These are phyloP conservation scores for Acanthochlamys bracteata DNA, from an alignment of 106 monocot species.

Conservation along the genomic window DNA sequence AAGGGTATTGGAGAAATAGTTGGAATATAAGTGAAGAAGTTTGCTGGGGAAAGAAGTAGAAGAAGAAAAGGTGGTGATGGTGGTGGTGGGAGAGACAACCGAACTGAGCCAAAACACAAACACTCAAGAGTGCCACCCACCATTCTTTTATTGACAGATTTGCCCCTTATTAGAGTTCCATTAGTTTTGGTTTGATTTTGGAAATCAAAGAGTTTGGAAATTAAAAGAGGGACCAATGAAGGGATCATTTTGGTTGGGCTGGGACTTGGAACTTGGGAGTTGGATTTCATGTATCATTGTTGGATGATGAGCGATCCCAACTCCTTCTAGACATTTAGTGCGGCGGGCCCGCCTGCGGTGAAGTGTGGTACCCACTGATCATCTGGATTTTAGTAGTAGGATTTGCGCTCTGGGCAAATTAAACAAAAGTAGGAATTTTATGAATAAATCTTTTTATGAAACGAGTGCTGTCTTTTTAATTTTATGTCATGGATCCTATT, in stretches of 20 bases:
- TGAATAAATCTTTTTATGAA: too few species aligned
- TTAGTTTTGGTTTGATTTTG: not conserved
- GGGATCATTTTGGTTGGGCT: not conserved
- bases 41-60: not conserved
- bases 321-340: not conserved
- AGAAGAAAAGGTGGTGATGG: not conserved
- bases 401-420: too few species aligned
- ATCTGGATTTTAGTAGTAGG: too few species aligned
- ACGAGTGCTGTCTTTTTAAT: too few species aligned
- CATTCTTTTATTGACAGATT: not conserved
- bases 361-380: not conserved
- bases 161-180: not conserved
- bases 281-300: not conserved
- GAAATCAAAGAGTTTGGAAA: not conserved
- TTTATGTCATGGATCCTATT: too few species aligned
- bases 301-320: not conserved
- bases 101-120: not conserved
- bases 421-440: too few species aligned
- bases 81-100: not conserved
- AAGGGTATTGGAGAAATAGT: slow-evolving; percentile 1
- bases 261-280: not conserved
- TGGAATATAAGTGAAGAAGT: not conserved
- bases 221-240: not conserved
- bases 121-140: not conserved
- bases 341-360: not conserved